phyloP scores from a whole-genome alignment of 148 eudicot species.

The Beta vulgaris region DNA sequence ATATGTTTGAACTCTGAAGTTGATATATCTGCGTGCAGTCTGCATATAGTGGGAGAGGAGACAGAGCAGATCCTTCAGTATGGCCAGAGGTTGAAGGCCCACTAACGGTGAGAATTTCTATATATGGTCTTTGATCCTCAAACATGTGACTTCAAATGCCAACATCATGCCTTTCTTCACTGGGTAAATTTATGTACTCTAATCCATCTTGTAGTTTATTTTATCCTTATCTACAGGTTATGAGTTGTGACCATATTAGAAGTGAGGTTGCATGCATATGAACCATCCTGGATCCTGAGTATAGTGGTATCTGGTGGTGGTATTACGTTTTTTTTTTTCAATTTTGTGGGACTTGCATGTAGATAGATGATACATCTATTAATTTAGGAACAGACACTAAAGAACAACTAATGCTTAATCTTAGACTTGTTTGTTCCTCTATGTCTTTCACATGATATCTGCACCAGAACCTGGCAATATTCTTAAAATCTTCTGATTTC shows the following conservation, averaged over 20 bases:
- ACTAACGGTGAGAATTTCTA: slow-evolving; percentile 51
- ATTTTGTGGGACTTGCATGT: no score
- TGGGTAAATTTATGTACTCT: neutral
- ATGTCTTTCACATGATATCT: no score
- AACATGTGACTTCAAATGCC: neutral
- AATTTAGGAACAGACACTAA: no score
- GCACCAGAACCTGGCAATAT: no score
- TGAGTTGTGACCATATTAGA: neutral
- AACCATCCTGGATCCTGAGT: no score
- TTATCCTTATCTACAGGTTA: neutral
- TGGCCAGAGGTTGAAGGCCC: slow-evolving; percentile 99
- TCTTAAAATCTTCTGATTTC: no score
- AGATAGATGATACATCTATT: no score
- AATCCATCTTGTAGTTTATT: neutral
- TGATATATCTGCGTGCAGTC: slow-evolving; percentile 59
- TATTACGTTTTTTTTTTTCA: no score
- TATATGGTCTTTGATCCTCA: slow-evolving; percentile 4
- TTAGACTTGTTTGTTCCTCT: no score
- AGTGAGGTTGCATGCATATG: no score
- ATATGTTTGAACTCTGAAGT: slow-evolving; percentile 18
- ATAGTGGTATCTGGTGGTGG: no score
- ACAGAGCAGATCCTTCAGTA: slow-evolving; percentile 78
- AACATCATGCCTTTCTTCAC: neutral
- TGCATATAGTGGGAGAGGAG: slow-evolving; percentile 88
- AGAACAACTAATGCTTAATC: no score